Conservation (phyloP, 192 early-diverging fungal genomes). For the Coemansia sp. region DNA sequence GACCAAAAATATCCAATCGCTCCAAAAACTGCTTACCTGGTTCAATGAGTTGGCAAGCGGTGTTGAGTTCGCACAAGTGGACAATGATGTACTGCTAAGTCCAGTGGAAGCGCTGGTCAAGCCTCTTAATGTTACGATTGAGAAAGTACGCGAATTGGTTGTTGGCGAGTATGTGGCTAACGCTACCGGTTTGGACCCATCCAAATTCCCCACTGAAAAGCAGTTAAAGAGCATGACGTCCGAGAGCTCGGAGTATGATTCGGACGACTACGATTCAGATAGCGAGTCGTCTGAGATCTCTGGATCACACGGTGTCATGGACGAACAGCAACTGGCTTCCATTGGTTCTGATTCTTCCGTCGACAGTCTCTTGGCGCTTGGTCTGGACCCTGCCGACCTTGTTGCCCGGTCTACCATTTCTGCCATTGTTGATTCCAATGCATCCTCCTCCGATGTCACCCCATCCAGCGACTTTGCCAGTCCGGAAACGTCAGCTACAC, state of each 20-base stretch:
- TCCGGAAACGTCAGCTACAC: too few relatives aligned
- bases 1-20: constrained; percentile 40
- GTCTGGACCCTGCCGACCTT: too few relatives aligned
- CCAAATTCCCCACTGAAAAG: constrained; percentile 16
- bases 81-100: constrained; percentile 20
- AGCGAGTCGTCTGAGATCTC: neutral
- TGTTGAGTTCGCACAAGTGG: constrained; percentile 34
- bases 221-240: constrained; percentile 1
- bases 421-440: too few relatives aligned
- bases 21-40: constrained; percentile 42
- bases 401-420: too few relatives aligned
- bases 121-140: constrained; percentile 39
- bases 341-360: too few relatives aligned
- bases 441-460: too few relatives aligned
- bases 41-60: constrained; percentile 36
- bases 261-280: neutral
- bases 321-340: too few relatives aligned
- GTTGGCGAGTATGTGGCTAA: constrained; percentile 46
- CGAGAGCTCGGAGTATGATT: neutral
- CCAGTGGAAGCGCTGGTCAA: constrained; percentile 16
- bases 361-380: too few relatives aligned
- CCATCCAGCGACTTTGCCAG: too few relatives aligned
- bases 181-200: constrained; percentile 27
- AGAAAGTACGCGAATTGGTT: constrained; percentile 16
- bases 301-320: too few relatives aligned